Evolutionary conservation across 2,329 filamentous ascomycete genomes (phyloP), one percentile per base, ranked within the genome.

Genomic region (Trichoderma atrobrunneum): DNA sequence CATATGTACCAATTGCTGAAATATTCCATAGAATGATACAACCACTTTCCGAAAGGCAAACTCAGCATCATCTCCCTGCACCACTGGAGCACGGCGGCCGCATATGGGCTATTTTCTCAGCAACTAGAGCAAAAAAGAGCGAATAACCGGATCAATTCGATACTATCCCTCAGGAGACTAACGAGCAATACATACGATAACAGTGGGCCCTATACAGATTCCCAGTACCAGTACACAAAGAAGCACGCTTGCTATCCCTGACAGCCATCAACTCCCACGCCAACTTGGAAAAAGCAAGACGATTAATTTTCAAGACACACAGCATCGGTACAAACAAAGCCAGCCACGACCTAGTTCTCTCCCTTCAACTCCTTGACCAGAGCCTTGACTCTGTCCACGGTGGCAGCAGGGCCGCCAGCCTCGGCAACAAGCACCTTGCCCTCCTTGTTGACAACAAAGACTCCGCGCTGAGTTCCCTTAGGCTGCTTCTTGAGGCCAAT

Each of bases 401-500:
- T 98, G 11, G 87, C 90, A 73, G 89, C 90, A 10, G 95, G 95
- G 39, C 92, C 89, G 73, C 94, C 95, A 1, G 91, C 82, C 83
- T 95, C 88, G 43, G 90, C 87, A 24, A 92, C 88, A 48, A 97
- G 86, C 26, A 97, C 89, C 81, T 95, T 94, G 72, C 94, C 95
- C 28, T 87, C 80, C 85, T 96, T 97, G 81, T 93, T 88, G 69
- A 98, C 87, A 65, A 93, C 93, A 77, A 98, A 97, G 51, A 98
- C 94, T 75, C 95, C 96, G 74, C 96, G 90, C 64, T 88, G 89
- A 18, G 94, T 97, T 73, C 93, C 92, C 82, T 90, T 93, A 60
- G 92, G 92, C 8, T 86, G 81, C 85, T 98, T 98, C 85, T 94
- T 95, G 75, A 98, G 84, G n/a, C 95, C 95, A 79, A 98, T 92